These are phyloP conservation scores for Chytridiales sp. DNA, from an alignment of 371 early-diverging fungal species.

Conservation along the genomic window DNA sequence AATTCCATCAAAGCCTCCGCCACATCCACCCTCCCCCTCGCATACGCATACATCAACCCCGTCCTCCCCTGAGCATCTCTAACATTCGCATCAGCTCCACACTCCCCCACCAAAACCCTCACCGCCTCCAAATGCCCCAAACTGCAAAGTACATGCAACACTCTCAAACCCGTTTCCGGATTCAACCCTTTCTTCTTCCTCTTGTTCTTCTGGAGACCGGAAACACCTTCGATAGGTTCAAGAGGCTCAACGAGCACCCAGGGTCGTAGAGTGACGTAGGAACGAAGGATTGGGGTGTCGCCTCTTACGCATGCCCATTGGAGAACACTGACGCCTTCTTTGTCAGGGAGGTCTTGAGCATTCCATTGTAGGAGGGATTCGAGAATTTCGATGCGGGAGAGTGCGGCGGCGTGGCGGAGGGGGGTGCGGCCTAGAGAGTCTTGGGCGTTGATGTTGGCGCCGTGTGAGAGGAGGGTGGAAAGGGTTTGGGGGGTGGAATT, in stretches of 20 bases:
- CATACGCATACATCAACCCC: conserved; percentile 30
- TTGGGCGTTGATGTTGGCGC: conserved; percentile 20
- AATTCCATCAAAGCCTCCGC: conserved; percentile 11
- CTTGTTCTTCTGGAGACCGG: conserved; percentile 4
- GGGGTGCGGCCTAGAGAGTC: conserved; percentile 19
- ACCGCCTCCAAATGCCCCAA: conserved; percentile 20
- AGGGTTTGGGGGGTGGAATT: conserved; percentile 18
- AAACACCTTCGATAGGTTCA: background rate
- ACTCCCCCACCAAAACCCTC: conserved; percentile 9
- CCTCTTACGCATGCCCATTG: conserved; percentile 16
- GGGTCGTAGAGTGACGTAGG: conserved; percentile 2
- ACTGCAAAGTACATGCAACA: conserved; percentile 24
- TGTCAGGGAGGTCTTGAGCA: conserved; percentile 17
- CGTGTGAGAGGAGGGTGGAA: conserved; percentile 3
- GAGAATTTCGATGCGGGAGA: background rate
- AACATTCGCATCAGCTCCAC: conserved; percentile 18
- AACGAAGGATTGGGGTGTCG: conserved; percentile 6
- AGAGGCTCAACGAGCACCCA: conserved; percentile 6
- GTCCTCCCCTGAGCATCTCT: conserved; percentile 23
- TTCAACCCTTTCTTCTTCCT: no score
- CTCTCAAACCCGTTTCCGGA: conserved; percentile 14
- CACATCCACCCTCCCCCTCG: conserved; percentile 21
- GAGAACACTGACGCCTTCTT: conserved; percentile 14
- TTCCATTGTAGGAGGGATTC: background rate
- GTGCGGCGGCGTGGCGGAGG: background rate